Percentiles rank a stretch among this genome's conserved stretches.
phyloP scores from a whole-genome alignment of 805 yeast genomes.

The Yarrowia yakushimensis region DNA sequence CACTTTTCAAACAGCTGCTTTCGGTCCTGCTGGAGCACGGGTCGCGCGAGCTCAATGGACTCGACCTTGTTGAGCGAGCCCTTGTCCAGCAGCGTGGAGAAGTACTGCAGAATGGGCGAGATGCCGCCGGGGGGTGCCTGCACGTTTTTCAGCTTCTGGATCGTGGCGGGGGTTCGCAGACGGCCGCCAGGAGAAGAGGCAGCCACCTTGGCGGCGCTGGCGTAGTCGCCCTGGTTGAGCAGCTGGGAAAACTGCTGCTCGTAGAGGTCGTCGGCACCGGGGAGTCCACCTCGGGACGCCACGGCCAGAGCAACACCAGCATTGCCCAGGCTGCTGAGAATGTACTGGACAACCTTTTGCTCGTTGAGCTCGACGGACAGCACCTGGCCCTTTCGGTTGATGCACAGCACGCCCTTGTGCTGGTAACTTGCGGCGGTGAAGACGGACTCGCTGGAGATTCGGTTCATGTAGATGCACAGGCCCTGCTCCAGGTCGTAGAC shows the following conservation, averaged over 20 bases:
- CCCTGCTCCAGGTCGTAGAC: constrained; percentile 92
- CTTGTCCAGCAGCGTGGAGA: constrained; percentile 84
- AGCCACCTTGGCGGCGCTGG: constrained; percentile 93
- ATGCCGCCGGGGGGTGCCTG: constrained; percentile 93
- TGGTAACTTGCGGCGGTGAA: constrained; percentile 80
- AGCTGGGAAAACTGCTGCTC: constrained; percentile 85
- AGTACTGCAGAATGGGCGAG: constrained; percentile 90
- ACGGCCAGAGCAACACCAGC: constrained; percentile 80
- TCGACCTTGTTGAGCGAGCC: constrained; percentile 91
- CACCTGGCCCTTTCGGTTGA: constrained; percentile 94
- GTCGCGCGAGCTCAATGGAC: constrained; percentile 90
- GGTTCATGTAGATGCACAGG: constrained; percentile 85
- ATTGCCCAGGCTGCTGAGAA: constrained; percentile 79
- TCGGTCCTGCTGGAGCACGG: constrained; percentile 93
- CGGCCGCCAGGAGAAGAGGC: constrained; percentile 80
- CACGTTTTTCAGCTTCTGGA: constrained; percentile 82
- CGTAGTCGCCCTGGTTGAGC: constrained; percentile 79
- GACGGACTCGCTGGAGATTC: constrained; percentile 93
- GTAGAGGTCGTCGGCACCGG: constrained; percentile 94
- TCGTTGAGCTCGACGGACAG: constrained; percentile 85
- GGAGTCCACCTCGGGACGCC: constrained; percentile 93
- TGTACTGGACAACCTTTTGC: constrained; percentile 82
- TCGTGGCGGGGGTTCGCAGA: constrained; percentile 90
- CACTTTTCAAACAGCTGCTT: constrained; percentile 92
- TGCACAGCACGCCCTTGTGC: constrained; percentile 80